These are phyloP conservation scores for Mycena latifolia DNA, from an alignment of 768 basidiomycete species.

Conservation along the genomic window DNA sequence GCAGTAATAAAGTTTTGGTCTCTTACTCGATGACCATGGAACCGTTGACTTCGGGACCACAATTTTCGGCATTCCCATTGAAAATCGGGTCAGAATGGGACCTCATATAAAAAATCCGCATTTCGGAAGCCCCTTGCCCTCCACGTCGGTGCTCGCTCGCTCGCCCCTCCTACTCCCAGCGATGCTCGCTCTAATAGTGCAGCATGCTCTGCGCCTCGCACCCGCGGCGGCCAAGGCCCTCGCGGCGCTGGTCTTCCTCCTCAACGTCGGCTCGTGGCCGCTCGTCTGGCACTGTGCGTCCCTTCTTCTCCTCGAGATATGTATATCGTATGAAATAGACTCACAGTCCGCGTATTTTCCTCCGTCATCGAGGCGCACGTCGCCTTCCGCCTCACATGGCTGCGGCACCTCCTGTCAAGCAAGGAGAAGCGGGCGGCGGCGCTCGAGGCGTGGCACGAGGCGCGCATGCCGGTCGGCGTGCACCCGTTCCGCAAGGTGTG, in stretches of 20 bases:
- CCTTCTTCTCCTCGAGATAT: neutral
- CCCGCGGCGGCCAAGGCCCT: constrained; percentile 17
- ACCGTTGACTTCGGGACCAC: no score
- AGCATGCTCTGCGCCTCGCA: no score
- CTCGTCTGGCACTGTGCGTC: constrained; percentile 32
- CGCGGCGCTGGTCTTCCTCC: constrained; percentile 9
- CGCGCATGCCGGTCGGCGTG: constrained; percentile 57
- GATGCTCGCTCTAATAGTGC: no score
- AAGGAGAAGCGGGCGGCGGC: constrained; percentile 45
- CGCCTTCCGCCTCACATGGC: constrained; percentile 43
- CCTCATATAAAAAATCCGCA: no score
- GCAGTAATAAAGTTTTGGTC: no score
- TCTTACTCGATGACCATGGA: no score
- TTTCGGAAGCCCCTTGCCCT: no score
- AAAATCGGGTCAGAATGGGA: no score
- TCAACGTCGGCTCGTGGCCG: constrained; percentile 28
- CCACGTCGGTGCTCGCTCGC: no score
- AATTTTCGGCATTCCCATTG: no score
- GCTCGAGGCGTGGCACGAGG: constrained; percentile 10
- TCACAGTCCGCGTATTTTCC: constrained; percentile 16
- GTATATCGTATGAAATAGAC: no score
- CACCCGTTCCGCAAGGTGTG: constrained; percentile 64
- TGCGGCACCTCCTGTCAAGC: constrained; percentile 51
- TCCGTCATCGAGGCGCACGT: constrained; percentile 7
- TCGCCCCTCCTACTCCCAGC: no score